phyloP scores from a whole-genome alignment of 1,284 basidiomycete species.

The Ustilago lituana region DNA sequence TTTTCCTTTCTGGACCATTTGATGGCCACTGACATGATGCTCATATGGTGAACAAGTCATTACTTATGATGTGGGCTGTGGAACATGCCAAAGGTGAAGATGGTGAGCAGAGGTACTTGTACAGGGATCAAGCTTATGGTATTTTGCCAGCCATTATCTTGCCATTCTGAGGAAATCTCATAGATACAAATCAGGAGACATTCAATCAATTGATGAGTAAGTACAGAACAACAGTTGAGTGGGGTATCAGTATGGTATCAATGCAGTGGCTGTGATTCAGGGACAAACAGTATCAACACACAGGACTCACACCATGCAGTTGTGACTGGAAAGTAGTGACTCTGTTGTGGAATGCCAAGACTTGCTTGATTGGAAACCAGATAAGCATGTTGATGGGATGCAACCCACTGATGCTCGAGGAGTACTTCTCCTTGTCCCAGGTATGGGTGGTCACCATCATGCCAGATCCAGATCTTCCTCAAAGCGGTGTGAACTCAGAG shows the following conservation, averaged over 20 bases:
- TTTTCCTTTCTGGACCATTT: too few relatives aligned
- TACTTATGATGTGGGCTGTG: not conserved
- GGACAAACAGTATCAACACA: not conserved
- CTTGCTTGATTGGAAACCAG: not conserved
- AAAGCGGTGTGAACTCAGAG: too few relatives aligned
- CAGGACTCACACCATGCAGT: not conserved
- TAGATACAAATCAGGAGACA: not conserved
- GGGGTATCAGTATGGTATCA: too few relatives aligned
- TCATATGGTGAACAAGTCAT: not conserved
- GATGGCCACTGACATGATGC: too few relatives aligned
- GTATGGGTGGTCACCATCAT: too few relatives aligned
- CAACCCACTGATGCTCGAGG: too few relatives aligned
- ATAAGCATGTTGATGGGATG: not conserved
- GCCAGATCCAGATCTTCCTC: too few relatives aligned
- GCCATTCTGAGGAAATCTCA: too few relatives aligned
- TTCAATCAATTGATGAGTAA: too few relatives aligned
- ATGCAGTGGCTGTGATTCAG: not conserved
- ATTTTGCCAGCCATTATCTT: not conserved
- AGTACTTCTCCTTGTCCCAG: too few relatives aligned
- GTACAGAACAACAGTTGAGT: too few relatives aligned
- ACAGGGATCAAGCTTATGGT: not conserved
- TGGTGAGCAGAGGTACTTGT: not conserved
- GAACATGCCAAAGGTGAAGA: not conserved
- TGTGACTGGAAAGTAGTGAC: not conserved
- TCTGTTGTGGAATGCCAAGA: not conserved